phyloP scores from a whole-genome alignment of 441 rosid species.

The Croton laevigatus region DNA sequence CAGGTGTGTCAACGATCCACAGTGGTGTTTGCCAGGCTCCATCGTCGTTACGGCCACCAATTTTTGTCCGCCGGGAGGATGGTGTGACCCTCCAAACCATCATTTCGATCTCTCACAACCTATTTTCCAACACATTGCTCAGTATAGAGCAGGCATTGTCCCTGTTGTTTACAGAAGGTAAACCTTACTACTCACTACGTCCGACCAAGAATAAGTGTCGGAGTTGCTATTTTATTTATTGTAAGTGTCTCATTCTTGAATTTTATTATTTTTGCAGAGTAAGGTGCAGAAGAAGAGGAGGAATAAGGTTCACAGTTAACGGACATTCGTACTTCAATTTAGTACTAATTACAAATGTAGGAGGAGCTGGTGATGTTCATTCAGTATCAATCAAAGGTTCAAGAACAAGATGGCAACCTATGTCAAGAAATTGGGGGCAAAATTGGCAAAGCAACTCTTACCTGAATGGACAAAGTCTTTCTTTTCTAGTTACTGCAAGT shows the following conservation, averaged over 20 bases:
- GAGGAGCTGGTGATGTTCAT: slow-evolving; percentile 46
- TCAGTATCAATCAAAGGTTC: slow-evolving; percentile 40
- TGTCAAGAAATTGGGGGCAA: slow-evolving; percentile 56
- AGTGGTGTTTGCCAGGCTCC: slow-evolving; percentile 40
- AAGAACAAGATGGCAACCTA: slow-evolving; percentile 37
- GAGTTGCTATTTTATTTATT: too few species aligned
- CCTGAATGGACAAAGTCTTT: slow-evolving; percentile 45
- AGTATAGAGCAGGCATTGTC: slow-evolving; percentile 42
- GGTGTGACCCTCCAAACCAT: slow-evolving; percentile 43
- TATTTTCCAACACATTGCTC: slow-evolving; percentile 42
- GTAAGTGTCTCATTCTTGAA: too few species aligned
- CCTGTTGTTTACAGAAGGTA: slow-evolving; percentile 49
- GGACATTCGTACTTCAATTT: slow-evolving; percentile 53
- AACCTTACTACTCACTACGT: too few species aligned
- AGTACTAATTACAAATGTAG: slow-evolving; percentile 46
- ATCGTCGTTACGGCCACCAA: slow-evolving; percentile 41
- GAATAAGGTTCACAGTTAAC: slow-evolving; percentile 44
- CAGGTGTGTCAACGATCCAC: slow-evolving; percentile 33
- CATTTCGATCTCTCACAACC: slow-evolving; percentile 53
- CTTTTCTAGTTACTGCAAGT: slow-evolving; percentile 40
- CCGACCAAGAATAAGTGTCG: too few species aligned
- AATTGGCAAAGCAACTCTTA: slow-evolving; percentile 49
- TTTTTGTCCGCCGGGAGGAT: slow-evolving; percentile 54
- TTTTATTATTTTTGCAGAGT: slow-evolving; percentile 31
- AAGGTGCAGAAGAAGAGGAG: slow-evolving; percentile 38